phyloP scores from a whole-genome alignment of 305 asterid species.

The Striga hermonthica region DNA sequence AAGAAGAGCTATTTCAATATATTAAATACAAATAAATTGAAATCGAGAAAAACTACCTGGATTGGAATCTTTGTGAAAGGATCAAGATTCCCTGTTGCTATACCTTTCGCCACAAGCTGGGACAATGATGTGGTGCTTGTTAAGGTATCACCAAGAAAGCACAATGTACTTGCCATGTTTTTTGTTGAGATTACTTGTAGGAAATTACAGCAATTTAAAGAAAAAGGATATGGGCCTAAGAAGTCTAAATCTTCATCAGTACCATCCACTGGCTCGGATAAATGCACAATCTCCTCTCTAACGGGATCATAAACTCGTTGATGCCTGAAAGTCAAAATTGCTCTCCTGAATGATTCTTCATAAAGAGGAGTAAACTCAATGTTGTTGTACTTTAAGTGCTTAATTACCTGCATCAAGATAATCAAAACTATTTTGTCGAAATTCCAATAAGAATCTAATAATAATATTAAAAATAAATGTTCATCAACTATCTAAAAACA shows the following conservation, averaged over 20 bases:
- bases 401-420: slow-evolving; percentile 60
- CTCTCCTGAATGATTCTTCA: slow-evolving; percentile 82
- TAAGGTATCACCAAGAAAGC: slow-evolving; percentile 48
- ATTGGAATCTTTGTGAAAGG: slow-evolving; percentile 76
- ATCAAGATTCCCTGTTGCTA: slow-evolving; percentile 81
- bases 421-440: slow-evolving; percentile 22
- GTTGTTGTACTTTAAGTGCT: slow-evolving; percentile 72
- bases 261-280: slow-evolving; percentile 50
- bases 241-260: slow-evolving; percentile 57
- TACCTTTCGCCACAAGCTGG: slow-evolving; percentile 71
- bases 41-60: slow-evolving; percentile 48
- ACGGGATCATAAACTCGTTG: slow-evolving; percentile 82
- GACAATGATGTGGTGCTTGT: slow-evolving; percentile 60
- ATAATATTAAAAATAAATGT: slow-evolving; percentile 17
- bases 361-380: slow-evolving; percentile 63
- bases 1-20: slow-evolving; percentile 2
- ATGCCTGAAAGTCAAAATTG: slow-evolving; percentile 79
- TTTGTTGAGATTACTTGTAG: slow-evolving; percentile 12
- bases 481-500: too few relatives aligned
- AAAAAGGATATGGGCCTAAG: slow-evolving; percentile 93
- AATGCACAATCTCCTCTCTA: slow-evolving; percentile 54
- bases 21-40: slow-evolving; percentile 8
- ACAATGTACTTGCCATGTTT: slow-evolving; percentile 10
- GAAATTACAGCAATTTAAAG: slow-evolving; percentile 11
- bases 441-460: slow-evolving; percentile 22